A percentile compares a stretch with the other conserved stretches of the same genome.
phyloP scores from a whole-genome alignment of 2,329 filamentous ascomycete genomes.

The Hypoxylon sp. region DNA sequence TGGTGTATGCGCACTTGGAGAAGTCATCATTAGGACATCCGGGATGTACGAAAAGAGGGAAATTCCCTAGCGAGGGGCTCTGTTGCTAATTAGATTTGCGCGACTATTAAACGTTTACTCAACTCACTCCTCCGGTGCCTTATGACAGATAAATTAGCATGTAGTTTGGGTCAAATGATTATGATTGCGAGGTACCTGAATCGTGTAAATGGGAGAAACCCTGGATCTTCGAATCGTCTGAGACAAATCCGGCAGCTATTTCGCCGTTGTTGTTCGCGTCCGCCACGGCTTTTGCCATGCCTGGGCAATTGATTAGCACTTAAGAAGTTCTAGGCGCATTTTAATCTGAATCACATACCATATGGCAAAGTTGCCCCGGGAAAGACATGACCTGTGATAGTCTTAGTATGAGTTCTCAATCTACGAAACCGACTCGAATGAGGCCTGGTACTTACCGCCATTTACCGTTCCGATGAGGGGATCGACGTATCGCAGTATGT shows the following conservation, averaged over 20 bases:
- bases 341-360: slow-evolving; percentile 44
- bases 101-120: not conserved
- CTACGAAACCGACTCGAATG: not conserved
- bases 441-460: slow-evolving; percentile 46
- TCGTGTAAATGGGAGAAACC: slow-evolving; percentile 57
- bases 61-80: slow-evolving; percentile 66
- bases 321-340: not conserved
- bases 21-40: slow-evolving; percentile 65
- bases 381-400: slow-evolving; percentile 54
- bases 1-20: slow-evolving; percentile 66
- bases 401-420: slow-evolving; percentile 36
- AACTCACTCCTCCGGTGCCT: slow-evolving; percentile 56
- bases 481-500: slow-evolving; percentile 51
- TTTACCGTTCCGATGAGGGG: slow-evolving; percentile 55
- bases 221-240: slow-evolving; percentile 52
- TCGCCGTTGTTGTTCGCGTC: slow-evolving; percentile 51
- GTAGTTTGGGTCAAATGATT: not conserved
- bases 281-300: slow-evolving; percentile 56
- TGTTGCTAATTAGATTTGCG: slow-evolving; percentile 43
- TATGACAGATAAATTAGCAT: slow-evolving; percentile 22
- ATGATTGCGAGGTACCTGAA: slow-evolving; percentile 47
- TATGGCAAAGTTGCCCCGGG: slow-evolving; percentile 55
- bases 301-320: slow-evolving; percentile 43
- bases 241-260: slow-evolving; percentile 54
- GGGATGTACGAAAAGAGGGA: slow-evolving; percentile 67